Percentiles rank a stretch among this genome's conserved stretches.
Evolutionary conservation across 805 yeast species (phyloP).

Genomic region (Middelhovenomyces tepae): DNA sequence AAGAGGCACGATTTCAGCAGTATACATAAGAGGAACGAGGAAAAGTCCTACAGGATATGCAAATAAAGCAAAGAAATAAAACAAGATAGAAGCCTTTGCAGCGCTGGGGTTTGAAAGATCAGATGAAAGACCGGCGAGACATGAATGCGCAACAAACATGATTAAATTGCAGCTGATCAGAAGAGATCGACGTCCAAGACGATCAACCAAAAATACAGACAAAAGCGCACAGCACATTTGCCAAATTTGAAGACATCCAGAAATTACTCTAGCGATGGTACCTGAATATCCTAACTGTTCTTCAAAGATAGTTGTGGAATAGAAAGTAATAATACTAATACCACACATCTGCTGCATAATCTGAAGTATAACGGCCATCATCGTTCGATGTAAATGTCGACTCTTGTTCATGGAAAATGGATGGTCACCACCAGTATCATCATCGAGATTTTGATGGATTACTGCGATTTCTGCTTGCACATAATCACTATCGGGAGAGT

Average conservation of each 20-base stretch:
- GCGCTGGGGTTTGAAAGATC: constrained; percentile 9
- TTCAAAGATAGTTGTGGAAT: constrained; percentile 13
- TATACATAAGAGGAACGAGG: constrained; percentile 29
- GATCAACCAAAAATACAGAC: constrained; percentile 41
- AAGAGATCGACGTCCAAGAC: constrained; percentile 46
- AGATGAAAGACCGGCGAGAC: constrained; percentile 13
- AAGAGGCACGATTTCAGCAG: constrained; percentile 48
- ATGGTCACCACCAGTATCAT: constrained; percentile 6
- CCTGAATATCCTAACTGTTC: constrained; percentile 8
- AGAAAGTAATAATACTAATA: constrained; percentile 12
- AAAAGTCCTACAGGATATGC: constrained; percentile 14
- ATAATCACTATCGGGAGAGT: constrained; percentile 4
- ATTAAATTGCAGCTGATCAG: constrained; percentile 7
- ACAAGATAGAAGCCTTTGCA: constrained; percentile 13
- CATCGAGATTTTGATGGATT: constrained; percentile 9
- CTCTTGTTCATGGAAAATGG: constrained; percentile 6
- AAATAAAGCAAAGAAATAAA: constrained; percentile 11
- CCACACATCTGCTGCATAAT: constrained; percentile 13
- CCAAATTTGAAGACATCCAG: constrained; percentile 12
- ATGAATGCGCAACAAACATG: constrained; percentile 6
- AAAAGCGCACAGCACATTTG: constrained; percentile 5
- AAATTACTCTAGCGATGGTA: constrained; percentile 7
- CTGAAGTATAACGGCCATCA: constrained; percentile 9
- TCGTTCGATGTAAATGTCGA: constrained; percentile 8
- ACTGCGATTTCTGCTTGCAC: constrained; percentile 8